Conservation (phyloP, 1,139 yeast genomes). For the Suhomyces anneliseae region DNA sequence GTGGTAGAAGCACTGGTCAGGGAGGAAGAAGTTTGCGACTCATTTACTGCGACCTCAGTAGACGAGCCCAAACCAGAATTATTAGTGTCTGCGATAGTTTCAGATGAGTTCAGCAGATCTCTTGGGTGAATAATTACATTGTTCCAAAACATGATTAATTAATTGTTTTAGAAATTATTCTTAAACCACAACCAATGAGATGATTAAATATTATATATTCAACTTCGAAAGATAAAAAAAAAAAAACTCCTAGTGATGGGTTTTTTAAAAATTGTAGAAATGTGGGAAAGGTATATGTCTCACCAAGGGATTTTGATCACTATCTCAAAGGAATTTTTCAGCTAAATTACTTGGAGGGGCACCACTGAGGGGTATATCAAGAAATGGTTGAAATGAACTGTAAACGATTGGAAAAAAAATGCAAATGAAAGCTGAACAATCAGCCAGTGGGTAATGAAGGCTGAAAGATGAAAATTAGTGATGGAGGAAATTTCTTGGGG, state of each 20-base stretch:
- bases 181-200: neutral
- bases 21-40: neutral
- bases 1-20: neutral
- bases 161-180: neutral
- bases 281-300: no score
- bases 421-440: neutral
- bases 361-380: neutral
- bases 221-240: no score
- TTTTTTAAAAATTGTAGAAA: no score
- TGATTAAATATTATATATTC: no score
- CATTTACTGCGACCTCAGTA: neutral
- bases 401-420: neutral
- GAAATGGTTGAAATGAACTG: neutral
- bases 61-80: neutral
- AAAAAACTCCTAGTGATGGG: no score
- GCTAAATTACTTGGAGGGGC: neutral
- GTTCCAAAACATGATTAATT: neutral
- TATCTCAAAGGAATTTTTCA: neutral
- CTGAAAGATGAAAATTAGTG: no score
- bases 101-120: slow-evolving; percentile 1
- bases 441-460: neutral
- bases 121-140: neutral
- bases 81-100: neutral
- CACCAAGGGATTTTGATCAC: no score
- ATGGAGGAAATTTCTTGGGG: neutral